Conservation (phyloP, 1,284 basidiomycete species). For the Lentinula novae-zelandiae region DNA sequence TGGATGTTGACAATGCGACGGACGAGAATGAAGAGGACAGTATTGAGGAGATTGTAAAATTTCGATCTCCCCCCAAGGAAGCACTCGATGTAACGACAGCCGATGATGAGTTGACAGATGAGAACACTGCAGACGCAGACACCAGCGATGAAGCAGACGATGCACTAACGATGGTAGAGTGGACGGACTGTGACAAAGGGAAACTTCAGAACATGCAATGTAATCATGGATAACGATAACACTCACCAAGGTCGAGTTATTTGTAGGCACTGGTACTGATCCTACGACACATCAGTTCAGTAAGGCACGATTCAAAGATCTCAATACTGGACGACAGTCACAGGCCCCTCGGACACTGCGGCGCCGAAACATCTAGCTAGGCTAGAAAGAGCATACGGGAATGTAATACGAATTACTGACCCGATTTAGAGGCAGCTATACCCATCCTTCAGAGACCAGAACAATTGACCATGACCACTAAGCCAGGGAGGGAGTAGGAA, state of each 20-base stretch:
- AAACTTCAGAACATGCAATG: background rate
- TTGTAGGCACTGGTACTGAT: background rate
- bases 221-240: background rate
- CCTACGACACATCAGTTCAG: background rate
- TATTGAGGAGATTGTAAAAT: background rate
- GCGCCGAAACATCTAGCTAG: background rate
- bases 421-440: background rate
- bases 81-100: background rate
- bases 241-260: conserved; percentile 1
- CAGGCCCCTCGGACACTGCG: background rate
- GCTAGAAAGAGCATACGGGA: background rate
- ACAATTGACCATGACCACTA: conserved; percentile 6
- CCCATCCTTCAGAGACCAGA: conserved; percentile 10
- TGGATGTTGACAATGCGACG: background rate
- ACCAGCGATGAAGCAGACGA: background rate
- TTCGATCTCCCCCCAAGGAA: background rate
- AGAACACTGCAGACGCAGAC: background rate
- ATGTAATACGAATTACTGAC: background rate
- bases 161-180: background rate
- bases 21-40: background rate
- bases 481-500: background rate
- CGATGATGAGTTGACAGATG: background rate
- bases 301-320: background rate
- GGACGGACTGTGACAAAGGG: background rate
- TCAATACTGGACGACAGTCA: background rate